A percentile compares a stretch with the other conserved stretches of the same genome.
Evolutionary conservation across 257 asterid species (phyloP).

Genomic region (Buddleja alternifolia): DNA sequence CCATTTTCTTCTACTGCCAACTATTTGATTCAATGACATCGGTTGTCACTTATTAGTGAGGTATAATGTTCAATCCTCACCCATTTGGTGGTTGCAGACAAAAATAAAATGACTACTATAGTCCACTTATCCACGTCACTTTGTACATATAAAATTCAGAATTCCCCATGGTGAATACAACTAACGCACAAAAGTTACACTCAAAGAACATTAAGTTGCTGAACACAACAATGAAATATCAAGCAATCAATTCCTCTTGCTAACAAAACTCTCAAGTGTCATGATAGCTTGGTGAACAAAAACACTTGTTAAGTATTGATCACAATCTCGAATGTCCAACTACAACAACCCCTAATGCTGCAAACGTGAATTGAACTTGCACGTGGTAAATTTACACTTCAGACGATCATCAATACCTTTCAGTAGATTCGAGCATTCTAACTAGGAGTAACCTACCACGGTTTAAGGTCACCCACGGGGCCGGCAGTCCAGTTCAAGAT

Average conservation of each 20-base stretch:
- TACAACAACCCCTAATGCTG: constrained; percentile 12
- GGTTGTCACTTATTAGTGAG: no score
- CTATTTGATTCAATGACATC: no score
- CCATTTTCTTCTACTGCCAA: no score
- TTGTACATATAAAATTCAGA: background rate
- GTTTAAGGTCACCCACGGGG: constrained; percentile 78
- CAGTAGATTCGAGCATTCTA: background rate
- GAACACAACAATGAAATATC: no score
- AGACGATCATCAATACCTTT: background rate
- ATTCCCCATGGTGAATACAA: background rate
- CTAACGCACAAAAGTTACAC: background rate
- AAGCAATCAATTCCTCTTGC: constrained; percentile 13
- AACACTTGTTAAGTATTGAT: background rate
- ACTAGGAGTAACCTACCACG: constrained; percentile 48
- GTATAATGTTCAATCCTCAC: no score
- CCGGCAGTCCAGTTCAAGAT: constrained; percentile 91
- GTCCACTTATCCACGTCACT: no score
- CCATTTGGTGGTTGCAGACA: no score
- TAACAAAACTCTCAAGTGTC: constrained; percentile 10
- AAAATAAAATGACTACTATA: no score
- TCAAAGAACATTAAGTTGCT: background rate
- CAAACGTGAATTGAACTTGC: constrained; percentile 16
- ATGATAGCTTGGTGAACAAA: background rate
- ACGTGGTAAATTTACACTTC: constrained; percentile 27
- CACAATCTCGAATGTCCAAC: constrained; percentile 14